Base-by-base conservation (phyloP, 1,284 basidiomycete species). In the Pyrrhoderma noxium region DNA sequence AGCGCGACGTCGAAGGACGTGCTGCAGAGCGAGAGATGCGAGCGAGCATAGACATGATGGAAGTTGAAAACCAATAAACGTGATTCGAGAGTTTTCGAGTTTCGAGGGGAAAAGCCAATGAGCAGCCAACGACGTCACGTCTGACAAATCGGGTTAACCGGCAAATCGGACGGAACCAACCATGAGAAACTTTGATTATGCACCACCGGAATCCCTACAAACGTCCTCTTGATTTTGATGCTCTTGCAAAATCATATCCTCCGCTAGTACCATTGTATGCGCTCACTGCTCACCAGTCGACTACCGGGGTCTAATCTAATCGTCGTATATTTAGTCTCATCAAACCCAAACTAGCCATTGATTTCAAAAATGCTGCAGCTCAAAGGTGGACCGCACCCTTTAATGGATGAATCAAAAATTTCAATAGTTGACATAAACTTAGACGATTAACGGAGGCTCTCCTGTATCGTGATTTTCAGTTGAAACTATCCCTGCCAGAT, bases 361-460 rank as follows among this genome's bases (percentile, higher is more conserved):
- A 94, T 62, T 95, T 92, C 61, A 76, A 82, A 57, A 71, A 88
- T 62, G 72, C 77, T 8, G 64, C 64, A 0, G 80, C 89, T 4
- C 80, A 91, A 64, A 76, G 85, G 88, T 88, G 53, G 58, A 25
- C 19, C 19, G 14, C 5, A 22, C 27, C 34, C 25, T 23, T 36
- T 52, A 48, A 14, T 48, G 19, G 2, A 9, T 35, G 16, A 14
- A 5, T 34, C 8, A 36, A 37, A 13, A 7, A 8, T 9, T n/a
- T 22, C 8, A 39, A 14, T 27, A n/a, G 31, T 38, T 11, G 42
- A 18, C 3, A 25, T 57, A 49, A n/a, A n/a, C n/a, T 38, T 54
- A 89, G 91, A 60, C 72, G 77, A 23, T 70, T 95, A 54, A 93
- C 91, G 0, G 72, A 82, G 55, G 87, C 88, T 0, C 69, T 95